Evolutionary conservation across 371 early-diverging fungal species (phyloP).

Genomic region (Lichtheimia corymbifera): DNA sequence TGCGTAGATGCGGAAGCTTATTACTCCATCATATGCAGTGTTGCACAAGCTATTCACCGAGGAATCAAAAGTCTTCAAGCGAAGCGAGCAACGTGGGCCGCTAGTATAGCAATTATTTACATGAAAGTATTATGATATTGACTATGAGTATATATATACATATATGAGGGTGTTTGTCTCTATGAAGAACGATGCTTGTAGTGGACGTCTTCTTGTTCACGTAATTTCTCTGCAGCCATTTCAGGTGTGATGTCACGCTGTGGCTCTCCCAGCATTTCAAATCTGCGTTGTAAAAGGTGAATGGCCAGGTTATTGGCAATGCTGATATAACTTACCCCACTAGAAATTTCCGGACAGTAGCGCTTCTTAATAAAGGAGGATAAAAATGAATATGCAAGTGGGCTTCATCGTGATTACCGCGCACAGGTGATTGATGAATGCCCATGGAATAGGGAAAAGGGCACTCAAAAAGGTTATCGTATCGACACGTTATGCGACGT

Average conservation of each 20-base stretch:
- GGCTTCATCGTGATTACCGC: conserved; percentile 43
- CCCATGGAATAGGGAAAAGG: conserved; percentile 98
- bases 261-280: conserved; percentile 91
- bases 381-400: conserved; percentile 95
- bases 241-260: conserved; percentile 95
- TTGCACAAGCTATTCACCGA: no score
- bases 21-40: no score
- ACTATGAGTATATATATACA: no score
- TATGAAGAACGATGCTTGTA: conserved; percentile 43
- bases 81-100: no score
- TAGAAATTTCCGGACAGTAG: conserved; percentile 90
- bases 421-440: conserved; percentile 80
- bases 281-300: conserved; percentile 41
- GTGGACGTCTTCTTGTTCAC: conserved; percentile 59
- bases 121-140: no score
- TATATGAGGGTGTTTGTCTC: no score
- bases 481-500: conserved; percentile 73
- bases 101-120: no score
- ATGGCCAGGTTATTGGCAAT: not conserved
- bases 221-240: conserved; percentile 73
- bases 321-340: conserved; percentile 72
- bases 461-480: conserved; percentile 89
- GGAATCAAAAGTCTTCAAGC: no score
- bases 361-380: conserved; percentile 87
- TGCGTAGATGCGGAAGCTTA: no score